Evolutionary conservation across 768 basidiomycete species (phyloP).

Genomic region (Boletus barrowsii): DNA sequence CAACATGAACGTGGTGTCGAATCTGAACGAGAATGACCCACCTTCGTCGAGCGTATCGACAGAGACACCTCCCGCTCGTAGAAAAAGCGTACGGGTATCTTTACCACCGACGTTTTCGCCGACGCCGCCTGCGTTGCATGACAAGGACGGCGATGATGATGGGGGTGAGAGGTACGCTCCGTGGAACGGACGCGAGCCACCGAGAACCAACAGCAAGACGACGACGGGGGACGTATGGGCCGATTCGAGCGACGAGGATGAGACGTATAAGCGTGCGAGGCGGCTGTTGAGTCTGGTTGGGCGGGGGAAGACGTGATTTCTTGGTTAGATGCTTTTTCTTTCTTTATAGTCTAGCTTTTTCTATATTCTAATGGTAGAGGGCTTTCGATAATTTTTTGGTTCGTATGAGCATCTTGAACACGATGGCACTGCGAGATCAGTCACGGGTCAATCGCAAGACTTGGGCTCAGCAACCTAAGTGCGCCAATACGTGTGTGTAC

Average conservation of each 20-base stretch:
- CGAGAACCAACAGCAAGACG: too few relatives aligned
- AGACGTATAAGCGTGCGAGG: conserved; percentile 59
- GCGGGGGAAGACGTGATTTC: conserved; percentile 21
- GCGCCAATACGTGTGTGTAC: too few relatives aligned
- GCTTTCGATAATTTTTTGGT: too few relatives aligned
- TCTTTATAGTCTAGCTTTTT: neutral
- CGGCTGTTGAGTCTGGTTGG: conserved; percentile 47
- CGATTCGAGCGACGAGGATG: conserved; percentile 76
- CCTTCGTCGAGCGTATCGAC: conserved; percentile 18
- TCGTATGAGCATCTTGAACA: too few relatives aligned
- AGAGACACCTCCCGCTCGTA: conserved; percentile 24
- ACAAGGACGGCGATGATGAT: conserved; percentile 38
- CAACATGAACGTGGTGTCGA: neutral
- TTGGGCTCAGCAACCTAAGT: too few relatives aligned
- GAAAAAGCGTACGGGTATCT: conserved; percentile 78
- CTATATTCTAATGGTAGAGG: too few relatives aligned
- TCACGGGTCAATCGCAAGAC: too few relatives aligned
- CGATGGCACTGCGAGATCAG: too few relatives aligned
- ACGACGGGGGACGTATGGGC: conserved; percentile 52
- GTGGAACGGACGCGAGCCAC: too few relatives aligned
- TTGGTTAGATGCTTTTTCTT: too few relatives aligned
- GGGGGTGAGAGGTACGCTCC: neutral
- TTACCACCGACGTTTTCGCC: conserved; percentile 73
- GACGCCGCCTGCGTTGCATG: conserved; percentile 62
- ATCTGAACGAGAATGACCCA: neutral